phyloP scores from a whole-genome alignment of 495 filamentous ascomycete genomes.

The Thozetella sp. region DNA sequence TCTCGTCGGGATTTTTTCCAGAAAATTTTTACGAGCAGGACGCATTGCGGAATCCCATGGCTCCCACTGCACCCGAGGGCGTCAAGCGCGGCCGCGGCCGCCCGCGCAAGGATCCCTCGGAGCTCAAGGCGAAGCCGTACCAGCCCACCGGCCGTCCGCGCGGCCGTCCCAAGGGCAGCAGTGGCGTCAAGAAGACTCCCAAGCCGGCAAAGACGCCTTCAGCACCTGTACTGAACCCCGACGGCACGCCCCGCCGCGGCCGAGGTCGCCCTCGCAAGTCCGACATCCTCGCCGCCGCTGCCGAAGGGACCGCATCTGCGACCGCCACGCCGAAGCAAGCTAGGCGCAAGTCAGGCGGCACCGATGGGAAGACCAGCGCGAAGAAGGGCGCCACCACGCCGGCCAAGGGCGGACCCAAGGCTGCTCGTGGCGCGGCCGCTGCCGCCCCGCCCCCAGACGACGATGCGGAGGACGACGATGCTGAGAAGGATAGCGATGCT shows the following conservation, averaged over 20 bases:
- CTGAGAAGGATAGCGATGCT: constrained; percentile 14
- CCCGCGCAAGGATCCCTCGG: constrained; percentile 35
- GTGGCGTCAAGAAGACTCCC: constrained; percentile 34
- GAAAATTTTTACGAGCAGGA: background rate
- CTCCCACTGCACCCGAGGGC: constrained; percentile 19
- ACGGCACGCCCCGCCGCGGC: constrained; percentile 10
- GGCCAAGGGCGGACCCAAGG: constrained; percentile 25
- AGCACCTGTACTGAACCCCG: constrained; percentile 12
- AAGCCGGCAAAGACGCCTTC: constrained; percentile 14
- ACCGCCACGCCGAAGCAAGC: background rate
- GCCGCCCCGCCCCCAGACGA: constrained; percentile 13
- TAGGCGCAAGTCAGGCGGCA: constrained; percentile 4
- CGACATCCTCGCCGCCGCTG: constrained; percentile 7
- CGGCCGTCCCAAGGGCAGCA: constrained; percentile 42
- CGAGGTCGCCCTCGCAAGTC: constrained; percentile 38
- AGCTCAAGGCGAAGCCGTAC: constrained; percentile 31
- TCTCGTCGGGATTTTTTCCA: background rate
- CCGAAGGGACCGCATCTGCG: constrained; percentile 2
- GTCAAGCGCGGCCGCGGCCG: constrained; percentile 48
- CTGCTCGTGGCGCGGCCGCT: constrained; percentile 10
- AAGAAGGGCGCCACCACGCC: constrained; percentile 18
- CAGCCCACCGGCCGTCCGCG: constrained; percentile 40
- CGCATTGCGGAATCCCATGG: constrained; percentile 10
- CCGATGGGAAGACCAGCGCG: constrained; percentile 10
- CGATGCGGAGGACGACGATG: constrained; percentile 19